Conservation (phyloP, 2,329 filamentous ascomycete species). For the Cercospora beticola region DNA sequence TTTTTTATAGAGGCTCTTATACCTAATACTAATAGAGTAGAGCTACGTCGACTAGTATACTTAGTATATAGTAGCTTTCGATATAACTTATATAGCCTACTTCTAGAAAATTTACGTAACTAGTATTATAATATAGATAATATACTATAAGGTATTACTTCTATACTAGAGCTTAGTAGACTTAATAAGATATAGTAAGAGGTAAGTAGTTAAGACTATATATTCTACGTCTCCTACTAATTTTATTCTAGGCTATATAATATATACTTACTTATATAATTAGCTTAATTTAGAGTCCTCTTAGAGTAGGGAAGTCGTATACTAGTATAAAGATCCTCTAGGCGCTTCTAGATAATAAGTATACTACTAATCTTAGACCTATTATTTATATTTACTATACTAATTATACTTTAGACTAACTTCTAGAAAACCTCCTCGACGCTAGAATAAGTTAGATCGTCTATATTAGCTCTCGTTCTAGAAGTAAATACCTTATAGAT, state of each 20-base stretch:
- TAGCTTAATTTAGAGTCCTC: conserved; percentile 69
- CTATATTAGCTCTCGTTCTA: conserved; percentile 61
- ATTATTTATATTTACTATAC: conserved; percentile 53
- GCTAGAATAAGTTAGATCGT: conserved; percentile 56
- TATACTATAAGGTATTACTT: no score
- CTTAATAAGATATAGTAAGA: no score
- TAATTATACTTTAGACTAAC: conserved; percentile 57
- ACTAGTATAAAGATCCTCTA: conserved; percentile 65
- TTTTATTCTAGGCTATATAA: conserved; percentile 48
- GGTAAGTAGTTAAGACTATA: no score
- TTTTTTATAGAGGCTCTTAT: conserved; percentile 27
- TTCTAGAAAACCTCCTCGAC: conserved; percentile 60
- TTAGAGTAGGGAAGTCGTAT: conserved; percentile 72
- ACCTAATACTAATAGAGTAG: no score
- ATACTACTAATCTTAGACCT: conserved; percentile 58
- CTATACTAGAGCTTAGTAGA: no score
- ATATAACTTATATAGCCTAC: no score
- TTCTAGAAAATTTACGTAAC: no score
- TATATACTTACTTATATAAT: conserved; percentile 55
- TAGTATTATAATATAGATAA: no score
- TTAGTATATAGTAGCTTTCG: no score
- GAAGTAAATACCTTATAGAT: conserved; percentile 52
- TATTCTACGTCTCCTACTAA: no score
- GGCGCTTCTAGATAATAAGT: conserved; percentile 52
- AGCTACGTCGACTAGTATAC: no score